Evolutionary conservation across 257 asterid species (phyloP).

Genomic region (Buddleja alternifolia): DNA sequence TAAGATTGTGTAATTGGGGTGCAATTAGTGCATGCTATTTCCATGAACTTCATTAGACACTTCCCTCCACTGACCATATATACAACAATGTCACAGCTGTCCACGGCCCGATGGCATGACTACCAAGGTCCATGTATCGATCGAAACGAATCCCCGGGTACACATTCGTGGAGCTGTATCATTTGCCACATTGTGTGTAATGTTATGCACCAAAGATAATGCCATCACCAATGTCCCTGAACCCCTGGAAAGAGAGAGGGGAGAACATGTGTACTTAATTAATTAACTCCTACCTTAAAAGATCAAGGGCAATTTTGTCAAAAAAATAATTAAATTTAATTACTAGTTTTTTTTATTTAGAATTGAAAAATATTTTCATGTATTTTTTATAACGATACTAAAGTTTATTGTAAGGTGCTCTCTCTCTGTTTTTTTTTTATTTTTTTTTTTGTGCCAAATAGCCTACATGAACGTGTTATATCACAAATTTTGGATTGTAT

Average conservation of each 20-base stretch:
- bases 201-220: slow-evolving; percentile 59
- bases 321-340: background rate
- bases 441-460: too few species aligned
- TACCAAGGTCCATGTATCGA: slow-evolving; percentile 60
- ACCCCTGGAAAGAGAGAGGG: slow-evolving; percentile 47
- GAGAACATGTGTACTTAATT: too few species aligned
- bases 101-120: slow-evolving; percentile 64
- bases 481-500: too few species aligned
- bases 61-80: slow-evolving; percentile 82
- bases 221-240: slow-evolving; percentile 64
- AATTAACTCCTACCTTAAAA: too few species aligned
- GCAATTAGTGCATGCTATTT: slow-evolving; percentile 66
- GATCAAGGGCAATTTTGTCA: too few species aligned
- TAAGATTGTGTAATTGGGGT: slow-evolving; percentile 65
- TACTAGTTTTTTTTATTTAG: too few species aligned
- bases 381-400: too few species aligned
- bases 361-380: too few species aligned
- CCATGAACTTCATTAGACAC: slow-evolving; percentile 68
- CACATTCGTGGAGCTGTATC: slow-evolving; percentile 72
- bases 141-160: slow-evolving; percentile 69
- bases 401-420: too few species aligned
- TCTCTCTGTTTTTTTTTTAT: too few species aligned
- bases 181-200: slow-evolving; percentile 77
- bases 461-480: too few species aligned
- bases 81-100: slow-evolving; percentile 75